These are phyloP conservation scores for Nicotiana knightiana DNA, from an alignment of 257 asterid genomes.

Conservation along the genomic window DNA sequence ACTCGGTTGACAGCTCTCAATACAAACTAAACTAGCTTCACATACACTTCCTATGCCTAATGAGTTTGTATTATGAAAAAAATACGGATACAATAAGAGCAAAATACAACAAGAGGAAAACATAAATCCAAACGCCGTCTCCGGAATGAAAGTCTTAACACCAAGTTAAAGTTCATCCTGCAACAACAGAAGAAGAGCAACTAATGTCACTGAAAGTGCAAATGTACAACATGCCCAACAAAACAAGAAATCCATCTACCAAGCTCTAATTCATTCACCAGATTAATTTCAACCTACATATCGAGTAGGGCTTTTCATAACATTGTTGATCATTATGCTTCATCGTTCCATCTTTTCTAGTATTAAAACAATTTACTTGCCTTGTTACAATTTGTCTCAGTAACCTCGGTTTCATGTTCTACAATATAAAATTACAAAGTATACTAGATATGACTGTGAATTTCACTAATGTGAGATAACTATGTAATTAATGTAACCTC, in stretches of 20 bases:
- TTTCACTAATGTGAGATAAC: neutral
- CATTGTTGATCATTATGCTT: neutral
- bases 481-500: neutral
- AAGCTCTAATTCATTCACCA: too few species aligned
- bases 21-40: too few species aligned
- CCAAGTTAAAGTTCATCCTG: constrained; percentile 54
- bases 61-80: too few species aligned
- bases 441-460: neutral
- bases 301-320: neutral
- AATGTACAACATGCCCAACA: neutral
- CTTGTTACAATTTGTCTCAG: neutral
- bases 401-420: neutral
- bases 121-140: neutral
- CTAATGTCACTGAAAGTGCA: neutral
- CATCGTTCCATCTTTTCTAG: neutral
- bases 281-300: too few species aligned
- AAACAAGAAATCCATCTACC: neutral
- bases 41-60: neutral
- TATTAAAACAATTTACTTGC: neutral
- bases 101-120: neutral
- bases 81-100: neutral
- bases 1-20: neutral
- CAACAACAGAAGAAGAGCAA: constrained; percentile 9
- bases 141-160: neutral
- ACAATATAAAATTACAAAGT: neutral